Percentiles rank a stretch among this genome's conserved stretches.
Conservation (phyloP, 148 eudicot genomes). For the Silene conica region DNA sequence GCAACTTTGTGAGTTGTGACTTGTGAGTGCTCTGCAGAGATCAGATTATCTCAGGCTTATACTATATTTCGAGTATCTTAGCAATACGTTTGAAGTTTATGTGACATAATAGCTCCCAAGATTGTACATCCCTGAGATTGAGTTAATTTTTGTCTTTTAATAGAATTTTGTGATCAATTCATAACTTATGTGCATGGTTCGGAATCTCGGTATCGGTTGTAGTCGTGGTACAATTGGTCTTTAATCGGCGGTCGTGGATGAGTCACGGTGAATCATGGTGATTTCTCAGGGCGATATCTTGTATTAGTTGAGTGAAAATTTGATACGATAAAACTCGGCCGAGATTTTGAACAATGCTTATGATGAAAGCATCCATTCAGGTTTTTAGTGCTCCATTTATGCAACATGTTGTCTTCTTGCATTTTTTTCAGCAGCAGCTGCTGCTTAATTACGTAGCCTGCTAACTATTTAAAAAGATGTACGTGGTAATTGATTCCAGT, state of each 20-base stretch:
- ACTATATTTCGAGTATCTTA: not conserved
- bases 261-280: too few relatives aligned
- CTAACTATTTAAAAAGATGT: not conserved
- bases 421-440: not conserved
- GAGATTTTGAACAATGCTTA: too few relatives aligned
- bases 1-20: not conserved
- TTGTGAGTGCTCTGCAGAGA: not conserved
- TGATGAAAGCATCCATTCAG: not conserved
- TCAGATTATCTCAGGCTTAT: not conserved
- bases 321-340: too few relatives aligned
- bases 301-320: too few relatives aligned
- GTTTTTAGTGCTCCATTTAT: too few relatives aligned
- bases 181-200: not conserved
- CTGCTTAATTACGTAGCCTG: not conserved
- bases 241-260: too few relatives aligned
- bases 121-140: not conserved
- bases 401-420: not conserved
- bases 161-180: not conserved
- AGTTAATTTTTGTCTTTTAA: too few relatives aligned
- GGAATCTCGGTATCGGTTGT: too few relatives aligned
- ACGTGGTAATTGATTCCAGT: not conserved
- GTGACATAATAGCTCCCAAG: not conserved
- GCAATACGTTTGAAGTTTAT: not conserved
- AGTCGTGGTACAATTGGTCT: too few relatives aligned
- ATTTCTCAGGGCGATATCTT: too few relatives aligned